phyloP scores from a whole-genome alignment of 129 eudicot genomes.

The Cynara cardunculus region DNA sequence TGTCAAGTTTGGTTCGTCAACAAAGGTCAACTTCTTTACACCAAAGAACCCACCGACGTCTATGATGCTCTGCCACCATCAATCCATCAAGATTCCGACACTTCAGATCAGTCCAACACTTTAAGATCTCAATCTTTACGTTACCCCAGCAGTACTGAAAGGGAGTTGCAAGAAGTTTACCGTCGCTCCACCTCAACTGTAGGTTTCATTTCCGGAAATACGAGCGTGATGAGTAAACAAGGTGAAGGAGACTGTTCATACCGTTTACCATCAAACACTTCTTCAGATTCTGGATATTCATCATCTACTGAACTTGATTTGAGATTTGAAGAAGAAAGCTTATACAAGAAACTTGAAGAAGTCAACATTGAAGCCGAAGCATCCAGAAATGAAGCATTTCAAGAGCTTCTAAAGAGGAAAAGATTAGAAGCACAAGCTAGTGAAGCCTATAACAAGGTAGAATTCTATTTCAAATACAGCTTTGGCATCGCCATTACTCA shows the following conservation, averaged over 20 bases:
- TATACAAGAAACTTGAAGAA: conserved; percentile 47
- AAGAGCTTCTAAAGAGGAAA: conserved; percentile 46
- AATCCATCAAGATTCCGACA: conserved; percentile 23
- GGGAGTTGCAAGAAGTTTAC: conserved; percentile 21
- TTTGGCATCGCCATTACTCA: no score
- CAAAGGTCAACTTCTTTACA: conserved; percentile 68
- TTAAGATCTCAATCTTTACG: conserved; percentile 41
- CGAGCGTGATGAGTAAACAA: conserved; percentile 10
- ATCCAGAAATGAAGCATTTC: conserved; percentile 49
- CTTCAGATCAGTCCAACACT: conserved; percentile 10
- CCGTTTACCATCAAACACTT: conserved; percentile 26
- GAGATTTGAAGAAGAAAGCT: conserved; percentile 40
- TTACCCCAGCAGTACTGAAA: conserved; percentile 20
- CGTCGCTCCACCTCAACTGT: conserved; percentile 10
- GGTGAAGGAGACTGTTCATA: neutral
- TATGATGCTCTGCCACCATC: conserved; percentile 16
- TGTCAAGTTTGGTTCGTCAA: conserved; percentile 69
- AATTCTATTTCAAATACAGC: neutral
- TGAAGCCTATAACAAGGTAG: conserved; percentile 48
- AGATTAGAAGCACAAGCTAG: conserved; percentile 52
- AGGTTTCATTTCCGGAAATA: conserved; percentile 11
- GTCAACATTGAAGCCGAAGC: conserved; percentile 38
- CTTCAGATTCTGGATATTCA: conserved; percentile 35
- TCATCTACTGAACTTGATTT: conserved; percentile 38
- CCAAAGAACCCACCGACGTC: conserved; percentile 45